phyloP scores from a whole-genome alignment of 345 rosid species.

The Eucalyptus lansdowneana region DNA sequence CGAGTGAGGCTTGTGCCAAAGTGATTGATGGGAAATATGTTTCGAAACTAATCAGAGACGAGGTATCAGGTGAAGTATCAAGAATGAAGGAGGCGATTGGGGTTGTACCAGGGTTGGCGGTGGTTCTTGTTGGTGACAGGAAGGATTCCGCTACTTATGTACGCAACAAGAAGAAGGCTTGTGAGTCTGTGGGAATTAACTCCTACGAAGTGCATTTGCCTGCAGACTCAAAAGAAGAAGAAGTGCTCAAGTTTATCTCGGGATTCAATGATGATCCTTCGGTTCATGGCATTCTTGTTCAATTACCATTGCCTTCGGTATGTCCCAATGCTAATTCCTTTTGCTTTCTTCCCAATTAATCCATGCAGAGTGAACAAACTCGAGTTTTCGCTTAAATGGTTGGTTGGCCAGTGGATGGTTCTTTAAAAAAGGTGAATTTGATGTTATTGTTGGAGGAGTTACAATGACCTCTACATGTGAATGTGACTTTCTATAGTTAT shows the following conservation, averaged over 20 bases:
- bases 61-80: constrained; percentile 45
- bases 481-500: neutral
- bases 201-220: constrained; percentile 56
- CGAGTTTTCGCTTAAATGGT: neutral
- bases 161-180: constrained; percentile 82
- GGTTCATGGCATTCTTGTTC: constrained; percentile 92
- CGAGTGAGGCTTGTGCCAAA: constrained; percentile 29
- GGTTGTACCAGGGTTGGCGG: constrained; percentile 74
- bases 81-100: constrained; percentile 72
- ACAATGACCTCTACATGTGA: neutral
- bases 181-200: constrained; percentile 63
- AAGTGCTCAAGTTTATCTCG: constrained; percentile 43
- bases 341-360: neutral
- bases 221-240: constrained; percentile 48
- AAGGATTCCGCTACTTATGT: constrained; percentile 82
- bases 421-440: neutral
- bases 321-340: neutral
- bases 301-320: constrained; percentile 76
- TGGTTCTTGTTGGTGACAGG: constrained; percentile 68
- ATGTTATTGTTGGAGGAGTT: neutral
- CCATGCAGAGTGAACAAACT: neutral
- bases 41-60: constrained; percentile 57
- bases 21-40: constrained; percentile 73
- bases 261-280: constrained; percentile 53
- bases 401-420: neutral